phyloP scores from a whole-genome alignment of 208 protist genomes.

The Trypanosoma mega region DNA sequence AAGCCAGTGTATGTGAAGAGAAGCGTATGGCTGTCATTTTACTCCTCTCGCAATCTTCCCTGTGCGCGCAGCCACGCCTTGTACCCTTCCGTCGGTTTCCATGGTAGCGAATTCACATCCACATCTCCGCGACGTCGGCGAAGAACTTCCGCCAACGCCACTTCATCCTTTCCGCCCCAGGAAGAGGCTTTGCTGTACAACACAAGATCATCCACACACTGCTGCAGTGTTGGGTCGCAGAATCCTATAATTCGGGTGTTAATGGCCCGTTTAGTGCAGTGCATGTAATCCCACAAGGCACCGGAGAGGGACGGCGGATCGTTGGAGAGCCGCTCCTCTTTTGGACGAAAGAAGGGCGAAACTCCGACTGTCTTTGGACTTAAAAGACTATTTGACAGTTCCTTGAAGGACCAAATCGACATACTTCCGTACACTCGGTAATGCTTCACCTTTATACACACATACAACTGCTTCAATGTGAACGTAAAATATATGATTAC shows the following conservation, averaged over 20 bases:
- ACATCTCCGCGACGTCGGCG: constrained; percentile 49
- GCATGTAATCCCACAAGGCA: constrained; percentile 62
- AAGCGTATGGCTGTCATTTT: neutral
- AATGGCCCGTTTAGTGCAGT: constrained; percentile 77
- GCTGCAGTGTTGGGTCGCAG: constrained; percentile 72
- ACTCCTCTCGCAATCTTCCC: constrained; percentile 34
- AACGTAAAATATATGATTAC: too few relatives aligned
- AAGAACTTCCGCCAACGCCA: constrained; percentile 34
- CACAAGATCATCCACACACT: constrained; percentile 73
- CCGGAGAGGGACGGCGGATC: constrained; percentile 30
- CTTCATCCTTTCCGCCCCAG: constrained; percentile 34
- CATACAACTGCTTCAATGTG: too few relatives aligned
- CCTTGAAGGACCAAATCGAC: constrained; percentile 61
- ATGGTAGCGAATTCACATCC: constrained; percentile 57
- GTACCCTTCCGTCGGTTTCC: constrained; percentile 71
- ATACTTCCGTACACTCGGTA: constrained; percentile 18
- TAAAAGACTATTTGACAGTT: constrained; percentile 68
- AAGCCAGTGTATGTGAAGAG: neutral
- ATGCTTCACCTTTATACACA: neutral
- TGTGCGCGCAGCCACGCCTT: constrained; percentile 56
- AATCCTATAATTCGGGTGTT: constrained; percentile 89
- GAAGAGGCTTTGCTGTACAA: constrained; percentile 47
- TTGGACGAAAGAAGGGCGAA: constrained; percentile 51
- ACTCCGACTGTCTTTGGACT: constrained; percentile 70
- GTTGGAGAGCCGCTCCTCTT: constrained; percentile 34